Conservation (phyloP, 75 land plant species). For the Picea glauca region DNA sequence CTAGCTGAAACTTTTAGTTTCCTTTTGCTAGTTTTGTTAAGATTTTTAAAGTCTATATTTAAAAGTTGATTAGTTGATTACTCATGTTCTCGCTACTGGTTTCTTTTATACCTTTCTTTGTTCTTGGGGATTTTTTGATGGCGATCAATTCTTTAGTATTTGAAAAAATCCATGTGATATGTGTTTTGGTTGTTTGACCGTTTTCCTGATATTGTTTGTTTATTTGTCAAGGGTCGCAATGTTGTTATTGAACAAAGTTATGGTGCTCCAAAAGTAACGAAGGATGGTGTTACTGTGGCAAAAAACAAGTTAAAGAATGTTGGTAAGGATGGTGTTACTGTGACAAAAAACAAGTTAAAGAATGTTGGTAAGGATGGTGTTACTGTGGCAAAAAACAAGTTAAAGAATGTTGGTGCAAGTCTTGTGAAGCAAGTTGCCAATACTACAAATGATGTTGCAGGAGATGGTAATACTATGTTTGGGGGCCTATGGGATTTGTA, state of each 20-base stretch:
- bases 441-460: slow-evolving; percentile 94
- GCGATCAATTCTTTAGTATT: too few relatives aligned
- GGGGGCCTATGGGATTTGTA: background rate
- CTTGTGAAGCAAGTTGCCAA: slow-evolving; percentile 91
- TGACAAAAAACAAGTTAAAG: too few relatives aligned
- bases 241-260: slow-evolving; percentile 80
- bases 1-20: background rate
- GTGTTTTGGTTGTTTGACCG: background rate
- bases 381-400: too few relatives aligned
- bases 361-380: too few relatives aligned
- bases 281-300: slow-evolving; percentile 94
- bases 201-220: background rate
- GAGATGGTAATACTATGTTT: slow-evolving; percentile 60
- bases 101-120: too few relatives aligned
- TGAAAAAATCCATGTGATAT: background rate
- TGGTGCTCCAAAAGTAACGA: slow-evolving; percentile 90
- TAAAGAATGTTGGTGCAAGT: slow-evolving; percentile 85
- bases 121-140: too few relatives aligned
- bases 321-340: too few relatives aligned
- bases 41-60: too few relatives aligned
- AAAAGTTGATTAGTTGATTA: too few relatives aligned
- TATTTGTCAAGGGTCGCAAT: slow-evolving; percentile 60
- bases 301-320: slow-evolving; percentile 76
- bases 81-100: too few relatives aligned
- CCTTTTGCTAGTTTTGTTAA: background rate